Evolutionary conservation across 371 early-diverging fungal species (phyloP).

Genomic region (Apophysomyces ossiformis): DNA sequence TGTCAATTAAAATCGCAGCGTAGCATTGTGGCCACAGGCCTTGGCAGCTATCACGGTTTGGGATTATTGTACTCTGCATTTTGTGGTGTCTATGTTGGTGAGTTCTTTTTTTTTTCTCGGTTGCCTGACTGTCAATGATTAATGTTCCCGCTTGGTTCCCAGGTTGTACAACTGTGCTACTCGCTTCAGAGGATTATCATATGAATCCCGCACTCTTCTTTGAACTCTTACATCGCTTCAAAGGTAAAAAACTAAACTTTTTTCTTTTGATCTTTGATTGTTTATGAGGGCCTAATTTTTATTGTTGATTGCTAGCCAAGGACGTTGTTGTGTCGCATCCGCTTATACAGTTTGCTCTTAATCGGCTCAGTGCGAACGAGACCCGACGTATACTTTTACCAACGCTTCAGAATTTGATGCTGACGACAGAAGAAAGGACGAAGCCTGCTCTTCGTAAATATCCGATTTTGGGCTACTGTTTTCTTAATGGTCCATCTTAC

Average conservation of each 20-base stretch:
- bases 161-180: constrained; percentile 60
- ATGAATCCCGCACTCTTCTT: constrained; percentile 65
- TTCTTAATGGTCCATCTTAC: neutral
- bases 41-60: constrained; percentile 70
- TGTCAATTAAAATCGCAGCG: constrained; percentile 65
- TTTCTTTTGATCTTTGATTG: constrained; percentile 1
- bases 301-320: constrained; percentile 42
- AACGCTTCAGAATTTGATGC: constrained; percentile 67
- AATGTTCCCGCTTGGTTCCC: neutral
- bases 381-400: constrained; percentile 55
- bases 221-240: constrained; percentile 58
- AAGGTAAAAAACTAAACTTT: constrained; percentile 28
- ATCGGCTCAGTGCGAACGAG: constrained; percentile 31
- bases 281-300: too few relatives aligned
- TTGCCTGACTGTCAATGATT: neutral
- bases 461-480: too few relatives aligned
- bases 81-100: constrained; percentile 75
- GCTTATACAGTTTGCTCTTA: constrained; percentile 75
- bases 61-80: constrained; percentile 73
- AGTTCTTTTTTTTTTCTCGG: neutral
- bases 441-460: constrained; percentile 55
- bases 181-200: constrained; percentile 59
- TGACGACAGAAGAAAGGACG: constrained; percentile 74
- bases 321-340: constrained; percentile 69
- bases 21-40: constrained; percentile 65